These are phyloP conservation scores for Phytopythium aichiense DNA, from an alignment of 352 stramenopile species.

Conservation along the genomic window DNA sequence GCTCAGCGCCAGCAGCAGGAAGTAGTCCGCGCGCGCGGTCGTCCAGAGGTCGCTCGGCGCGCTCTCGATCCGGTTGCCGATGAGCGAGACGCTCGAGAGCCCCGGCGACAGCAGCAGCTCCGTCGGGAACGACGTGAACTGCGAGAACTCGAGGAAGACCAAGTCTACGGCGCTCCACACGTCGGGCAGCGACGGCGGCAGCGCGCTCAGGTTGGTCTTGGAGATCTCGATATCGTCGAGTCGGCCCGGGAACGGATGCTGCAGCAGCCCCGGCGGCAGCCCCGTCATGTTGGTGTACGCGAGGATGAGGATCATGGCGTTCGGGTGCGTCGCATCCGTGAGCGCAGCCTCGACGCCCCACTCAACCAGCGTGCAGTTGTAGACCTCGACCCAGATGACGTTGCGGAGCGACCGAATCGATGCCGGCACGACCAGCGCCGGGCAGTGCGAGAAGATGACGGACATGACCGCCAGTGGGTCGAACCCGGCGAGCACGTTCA, in stretches of 20 bases:
- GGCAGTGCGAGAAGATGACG: constrained; percentile 50
- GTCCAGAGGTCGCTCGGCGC: constrained; percentile 16
- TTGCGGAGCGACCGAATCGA: constrained; percentile 28
- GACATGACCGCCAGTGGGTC: constrained; percentile 17
- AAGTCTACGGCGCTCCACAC: constrained; percentile 23
- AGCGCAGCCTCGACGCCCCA: constrained; percentile 34
- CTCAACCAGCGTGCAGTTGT: constrained; percentile 41
- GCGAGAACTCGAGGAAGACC: constrained; percentile 30
- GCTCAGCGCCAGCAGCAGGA: constrained; percentile 22
- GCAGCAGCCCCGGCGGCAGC: constrained; percentile 30
- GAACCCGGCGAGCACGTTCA: constrained; percentile 8
- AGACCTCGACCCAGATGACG: constrained; percentile 48
- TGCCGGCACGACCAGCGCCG: constrained; percentile 25
- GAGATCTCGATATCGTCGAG: constrained; percentile 45
- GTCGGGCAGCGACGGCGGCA: constrained; percentile 21
- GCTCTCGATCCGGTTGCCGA: constrained; percentile 21
- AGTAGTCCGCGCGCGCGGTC: constrained; percentile 6
- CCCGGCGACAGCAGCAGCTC: constrained; percentile 13
- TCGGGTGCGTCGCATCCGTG: constrained; percentile 19
- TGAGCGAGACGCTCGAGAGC: constrained; percentile 29
- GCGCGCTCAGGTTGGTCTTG: constrained; percentile 28
- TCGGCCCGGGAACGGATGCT: constrained; percentile 20
- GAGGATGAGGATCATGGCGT: constrained; percentile 31
- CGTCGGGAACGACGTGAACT: constrained; percentile 20
- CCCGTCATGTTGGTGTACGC: constrained; percentile 37